Base-by-base conservation (phyloP, 352 stramenopile genomes). In the Phytophthora rubi region DNA sequence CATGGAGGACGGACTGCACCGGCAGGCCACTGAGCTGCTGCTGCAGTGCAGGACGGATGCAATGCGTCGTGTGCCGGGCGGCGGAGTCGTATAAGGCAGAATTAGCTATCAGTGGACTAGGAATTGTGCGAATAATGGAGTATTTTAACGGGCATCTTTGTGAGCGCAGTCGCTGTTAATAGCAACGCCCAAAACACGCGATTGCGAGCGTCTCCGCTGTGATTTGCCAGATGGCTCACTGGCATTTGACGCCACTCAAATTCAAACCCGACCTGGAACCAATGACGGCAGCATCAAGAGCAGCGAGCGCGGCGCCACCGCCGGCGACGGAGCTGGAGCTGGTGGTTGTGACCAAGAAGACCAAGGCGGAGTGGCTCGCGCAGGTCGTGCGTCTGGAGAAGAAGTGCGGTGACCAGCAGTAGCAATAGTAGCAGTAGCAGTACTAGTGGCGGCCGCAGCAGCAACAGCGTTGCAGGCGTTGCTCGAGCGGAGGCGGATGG, bases 341-440 rank as follows among this genome's bases (percentile, higher is more conserved):
- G 35, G 65, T 77, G 47, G 65, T 70, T 42, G 70, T 35, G 51
- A 73, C 63, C 64, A 80, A 77, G 71, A 70, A 75, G 65, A 80
- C 65, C 18, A 60, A 28, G 13, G 28, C 33, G 10, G 65, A 65
- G 64, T 75, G 72, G 65, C 73, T 80, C 16, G 28, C 53, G 16
- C 69, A 73, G 53, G 70, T 53, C 32, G 73, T 80, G 53, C 69
- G 62, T 16, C 68, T 80, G 15, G 71, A 79, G 67, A 73, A 63
- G 63, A 79, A 65, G 67, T 79, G 48, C 8, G 57, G 47, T 9
- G 9, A 33, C 48, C 21, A 39, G 7, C 15, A 18, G 44, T 51
- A 44, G 35, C 35, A 26, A 26, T 26, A 26, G 8, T 4, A 13
- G 35, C n/a, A 48, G 15, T 21, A 9, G 13, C 42, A 21, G 15